Evolutionary conservation across 2,329 filamentous ascomycete species (phyloP).

Genomic region (Coleophoma crateriformis): DNA sequence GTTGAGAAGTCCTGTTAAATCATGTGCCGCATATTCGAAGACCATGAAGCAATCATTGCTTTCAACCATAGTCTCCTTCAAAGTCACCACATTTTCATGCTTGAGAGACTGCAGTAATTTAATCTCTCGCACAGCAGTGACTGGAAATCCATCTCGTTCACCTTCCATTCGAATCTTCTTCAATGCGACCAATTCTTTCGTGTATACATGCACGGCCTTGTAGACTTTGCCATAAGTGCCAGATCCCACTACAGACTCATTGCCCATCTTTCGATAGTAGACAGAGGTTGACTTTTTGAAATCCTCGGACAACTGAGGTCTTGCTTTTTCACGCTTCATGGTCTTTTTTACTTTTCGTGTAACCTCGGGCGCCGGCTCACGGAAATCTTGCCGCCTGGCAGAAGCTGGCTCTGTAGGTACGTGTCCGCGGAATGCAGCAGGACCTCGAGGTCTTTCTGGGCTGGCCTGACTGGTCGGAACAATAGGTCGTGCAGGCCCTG

Average conservation of each 20-base stretch:
- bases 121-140: constrained; percentile 87
- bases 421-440: constrained; percentile 21
- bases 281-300: constrained; percentile 79
- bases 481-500: constrained; percentile 26
- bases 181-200: constrained; percentile 73
- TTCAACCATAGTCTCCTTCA: constrained; percentile 96
- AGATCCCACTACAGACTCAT: constrained; percentile 92
- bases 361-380: constrained; percentile 30
- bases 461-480: constrained; percentile 16
- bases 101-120: constrained; percentile 84
- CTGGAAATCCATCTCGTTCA: constrained; percentile 84
- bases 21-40: constrained; percentile 95
- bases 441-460: constrained; percentile 37
- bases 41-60: constrained; percentile 99
- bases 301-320: constrained; percentile 66
- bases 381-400: constrained; percentile 28
- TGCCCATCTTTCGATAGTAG: constrained; percentile 93
- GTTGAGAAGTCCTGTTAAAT: constrained; percentile 90
- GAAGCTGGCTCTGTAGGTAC: constrained; percentile 51
- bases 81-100: constrained; percentile 74
- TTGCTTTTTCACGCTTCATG: constrained; percentile 64
- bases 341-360: constrained; percentile 59
- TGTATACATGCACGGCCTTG: constrained; percentile 91
- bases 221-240: constrained; percentile 96
- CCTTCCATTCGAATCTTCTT: constrained; percentile 94